Evolutionary conservation across 2,329 filamentous ascomycete genomes (phyloP), one percentile per base, ranked within the genome.

Genomic region (Chaetomiaceae sp.): DNA sequence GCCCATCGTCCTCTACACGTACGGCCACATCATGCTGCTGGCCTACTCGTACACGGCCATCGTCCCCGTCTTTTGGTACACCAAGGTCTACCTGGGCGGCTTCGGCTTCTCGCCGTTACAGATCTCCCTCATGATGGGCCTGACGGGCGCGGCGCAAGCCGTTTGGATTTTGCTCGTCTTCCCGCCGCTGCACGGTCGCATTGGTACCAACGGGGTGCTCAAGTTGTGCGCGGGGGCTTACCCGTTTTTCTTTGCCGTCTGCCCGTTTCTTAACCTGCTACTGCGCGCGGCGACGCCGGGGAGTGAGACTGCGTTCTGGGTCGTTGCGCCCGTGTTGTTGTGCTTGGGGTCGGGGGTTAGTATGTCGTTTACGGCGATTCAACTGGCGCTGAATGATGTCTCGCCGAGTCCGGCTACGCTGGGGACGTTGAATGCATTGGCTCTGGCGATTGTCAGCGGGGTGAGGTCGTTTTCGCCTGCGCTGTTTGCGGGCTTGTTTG

Each of bases 371-470:
- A 91, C 86, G 0, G 83, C 76, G 1, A 77, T 85, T 1, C 87
- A 91, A 72, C 81, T 92, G 8, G 82, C 83, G 0, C 65, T 92
- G 29, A 92, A 92, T 67, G 87, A 91, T 54, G 80, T 87, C 2
- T 78, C 84, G 0, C 89, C 89, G 0, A 81, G 76, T 9, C 77
- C 81, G 1, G 73, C 75, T 38, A 79, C 82, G 0, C 72, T 92
- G 9, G 88, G 85, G 0, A 89, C 82, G 0, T 71, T 94, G 25
- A 92, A 92, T 61, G 84, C 85, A 0, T 61, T 89, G 1, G 79
- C 81, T 0, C 71, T 92, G 53, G 85, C 86, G 0, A 63, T 82
- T 0, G 69, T 74, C 0, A 84, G 82, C 58, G 84, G 72, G 0
- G 71, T 89, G 27, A 75, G 88, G 14, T 78, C 88, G 0, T 74